phyloP scores from a whole-genome alignment of 2,329 filamentous ascomycete genomes.

The Colletotrichum sp. region DNA sequence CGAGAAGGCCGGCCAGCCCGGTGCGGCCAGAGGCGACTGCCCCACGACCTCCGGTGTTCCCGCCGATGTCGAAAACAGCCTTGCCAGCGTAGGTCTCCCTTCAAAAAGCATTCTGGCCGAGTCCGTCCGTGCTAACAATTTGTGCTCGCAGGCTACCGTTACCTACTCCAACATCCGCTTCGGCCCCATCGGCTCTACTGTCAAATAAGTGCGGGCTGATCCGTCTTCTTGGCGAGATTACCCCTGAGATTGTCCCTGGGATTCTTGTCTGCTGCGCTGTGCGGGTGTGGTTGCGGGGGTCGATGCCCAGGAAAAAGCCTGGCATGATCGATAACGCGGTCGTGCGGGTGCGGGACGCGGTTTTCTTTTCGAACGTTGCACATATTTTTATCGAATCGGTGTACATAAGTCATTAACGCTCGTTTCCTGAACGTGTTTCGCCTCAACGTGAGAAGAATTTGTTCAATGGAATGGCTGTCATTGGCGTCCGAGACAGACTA shows the following conservation, averaged over 20 bases:
- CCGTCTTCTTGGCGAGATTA: not conserved
- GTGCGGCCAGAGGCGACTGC: slow-evolving; percentile 28
- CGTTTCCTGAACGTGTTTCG: not conserved
- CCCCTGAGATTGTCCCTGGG: not conserved
- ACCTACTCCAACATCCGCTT: slow-evolving; percentile 54
- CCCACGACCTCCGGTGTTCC: slow-evolving; percentile 28
- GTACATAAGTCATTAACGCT: not conserved
- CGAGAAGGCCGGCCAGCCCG: slow-evolving; percentile 27
- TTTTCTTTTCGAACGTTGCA: not conserved
- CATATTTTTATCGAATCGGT: not conserved
- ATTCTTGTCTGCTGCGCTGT: not conserved
- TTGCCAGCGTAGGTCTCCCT: slow-evolving; percentile 20
- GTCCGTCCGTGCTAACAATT: not conserved
- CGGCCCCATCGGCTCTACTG: slow-evolving; percentile 49
- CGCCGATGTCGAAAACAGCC: slow-evolving; percentile 23
- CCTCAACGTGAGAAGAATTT: no score
- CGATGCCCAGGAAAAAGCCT: no score
- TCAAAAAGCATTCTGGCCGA: not conserved
- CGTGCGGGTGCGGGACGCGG: no score
- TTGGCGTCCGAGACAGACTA: no score
- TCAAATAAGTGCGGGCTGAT: not conserved
- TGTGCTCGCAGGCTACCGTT: slow-evolving; percentile 35
- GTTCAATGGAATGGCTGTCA: no score
- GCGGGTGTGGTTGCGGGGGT: not conserved
- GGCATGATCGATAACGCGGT: no score